Base-by-base conservation (phyloP, 1,284 basidiomycete species). In the Sanguinoderma infundibulare region DNA sequence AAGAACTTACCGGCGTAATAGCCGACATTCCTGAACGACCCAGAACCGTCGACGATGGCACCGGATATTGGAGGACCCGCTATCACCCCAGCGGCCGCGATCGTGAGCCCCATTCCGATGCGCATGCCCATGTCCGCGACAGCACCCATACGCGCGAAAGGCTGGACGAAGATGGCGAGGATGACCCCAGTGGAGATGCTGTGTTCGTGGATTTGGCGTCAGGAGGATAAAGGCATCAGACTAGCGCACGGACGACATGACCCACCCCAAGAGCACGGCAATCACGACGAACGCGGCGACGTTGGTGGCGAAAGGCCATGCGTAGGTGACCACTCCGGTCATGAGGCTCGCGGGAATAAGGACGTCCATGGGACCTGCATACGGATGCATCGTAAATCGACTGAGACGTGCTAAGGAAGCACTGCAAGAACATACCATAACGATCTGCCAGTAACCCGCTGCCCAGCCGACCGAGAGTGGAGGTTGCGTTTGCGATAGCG, bases 161-260 rank as follows among this genome's bases (percentile, higher is more conserved):
- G 88, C 30, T 80, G 76, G 1, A 79, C 69, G n/a, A 87, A 63
- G 12, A 88, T 75, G 1, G 83, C 81, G 8, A 83, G 79, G 59
- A 83, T 89, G 0, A 81, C 77, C 2, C 89, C 89, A 3, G 78
- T 82, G 0, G 79, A 70, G 53, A 84, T 77, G 1, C 84, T 86
- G 60, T 62, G 83, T 79, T 84, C 85, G 63, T 82, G 82, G 20
- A 30, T 15, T 7, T 24, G 8, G 28, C 7, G 5, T 7, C 17
- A 9, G 28, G 5, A 44, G 2, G 17, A 49, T 15, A 26, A 2
- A 1, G 2, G 28, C 12, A 47, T 8, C 9, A 4, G 7, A n/a
- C n/a, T n/a, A n/a, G n/a, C n/a, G n/a, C n/a, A n/a, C n/a, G n/a
- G n/a, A n/a, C n/a, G n/a, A n/a, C n/a, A n/a, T 2, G 8, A 49